Base-by-base conservation (phyloP, 176 grass and related monocot genomes). In the Bromus sterilis region DNA sequence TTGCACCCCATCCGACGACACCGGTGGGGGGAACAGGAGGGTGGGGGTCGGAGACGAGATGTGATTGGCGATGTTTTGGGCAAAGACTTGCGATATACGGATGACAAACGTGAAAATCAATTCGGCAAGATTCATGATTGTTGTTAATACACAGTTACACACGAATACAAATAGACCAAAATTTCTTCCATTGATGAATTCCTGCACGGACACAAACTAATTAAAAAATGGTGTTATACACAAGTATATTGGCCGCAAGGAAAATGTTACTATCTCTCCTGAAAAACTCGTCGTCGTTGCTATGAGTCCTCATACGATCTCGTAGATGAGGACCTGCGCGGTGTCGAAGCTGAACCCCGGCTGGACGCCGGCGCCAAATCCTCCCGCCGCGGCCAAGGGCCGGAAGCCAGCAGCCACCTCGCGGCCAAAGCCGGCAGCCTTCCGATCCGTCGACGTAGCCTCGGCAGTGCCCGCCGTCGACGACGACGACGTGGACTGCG, bases 241-340 rank as follows among this genome's bases (percentile, higher is more conserved):
- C n/a, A n/a, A n/a, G n/a, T n/a, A n/a, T n/a, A n/a, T 0, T 5
- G 18, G 56, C 9, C n/a, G 30, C 37, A 26, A 75, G 75, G 26
- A 14, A 10, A n/a, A n/a, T n/a, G n/a, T n/a, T n/a, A n/a, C n/a
- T n/a, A 31, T 44, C 26, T 28, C 15, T 29, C 32, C 16, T 1
- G 30, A 46, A 16, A 18, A 40, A 11, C 37, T 15, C 3, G 2
- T 2, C 9, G 9, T 4, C 29, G 11, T 25, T 21, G 3, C 1
- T 55, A 2, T 2, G 6, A 49, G 46, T 6, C 46, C 5, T 81
- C 80, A 82, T 1, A 81, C n/a, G 36, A 76, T 78, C 46, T 87
- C 85, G 37, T 76, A 82, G n/a, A 87, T 73, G 85, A 82, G 4
- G 71, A 75, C 71, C 71, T 76, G 78, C 14, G 71, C 59, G 29